Base-by-base conservation (phyloP, 2,329 filamentous ascomycete genomes). In the Biscogniauxia marginata region DNA sequence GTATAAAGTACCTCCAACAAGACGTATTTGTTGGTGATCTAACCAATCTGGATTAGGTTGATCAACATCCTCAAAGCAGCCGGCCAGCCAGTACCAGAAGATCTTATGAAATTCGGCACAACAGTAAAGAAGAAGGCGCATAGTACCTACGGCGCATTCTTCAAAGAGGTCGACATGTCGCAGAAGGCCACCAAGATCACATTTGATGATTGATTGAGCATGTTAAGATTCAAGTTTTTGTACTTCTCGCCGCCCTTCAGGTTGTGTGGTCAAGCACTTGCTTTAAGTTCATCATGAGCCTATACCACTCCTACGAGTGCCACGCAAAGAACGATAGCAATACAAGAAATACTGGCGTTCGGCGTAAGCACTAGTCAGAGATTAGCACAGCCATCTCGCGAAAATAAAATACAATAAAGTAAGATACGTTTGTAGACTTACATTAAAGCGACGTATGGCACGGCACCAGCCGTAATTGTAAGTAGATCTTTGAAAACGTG, bases 81-180 rank as follows among this genome's bases (percentile, higher is more conserved):
- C 21, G 91, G 91, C 63, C 95, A 99, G 75, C 82, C 86, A 11
- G 91, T 99, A 0, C 95, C 95, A 2, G 91, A 96, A 46, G 89
- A 91, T 22, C 79, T 99, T 39, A 80, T 98, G 73, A 97, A 96
- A 77, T 99, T 97, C 66, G 95, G 95, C 67, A 96, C 92, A 20
- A 98, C 93, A 0, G 95, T 99, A 52, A 99, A 98, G 85, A 97
- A 96, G 85, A 98, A 98, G 91, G 84, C 87, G 49, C 95, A 99
- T 77, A 90, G 92, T 69, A 89, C 90, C 49, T 99, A 98, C 71
- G 95, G 95, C 55, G 91, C 92, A 25, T 98, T 98, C 73, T 96
- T 90, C 81, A 96, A 95, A 76, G 91, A 97, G 66, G 86, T 90
- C 7, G 89, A 91, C 66, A 87, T 87, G 73, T 90, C 84, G 72